phyloP scores from a whole-genome alignment of 305 asterid species.

The Plantago coronopus region DNA sequence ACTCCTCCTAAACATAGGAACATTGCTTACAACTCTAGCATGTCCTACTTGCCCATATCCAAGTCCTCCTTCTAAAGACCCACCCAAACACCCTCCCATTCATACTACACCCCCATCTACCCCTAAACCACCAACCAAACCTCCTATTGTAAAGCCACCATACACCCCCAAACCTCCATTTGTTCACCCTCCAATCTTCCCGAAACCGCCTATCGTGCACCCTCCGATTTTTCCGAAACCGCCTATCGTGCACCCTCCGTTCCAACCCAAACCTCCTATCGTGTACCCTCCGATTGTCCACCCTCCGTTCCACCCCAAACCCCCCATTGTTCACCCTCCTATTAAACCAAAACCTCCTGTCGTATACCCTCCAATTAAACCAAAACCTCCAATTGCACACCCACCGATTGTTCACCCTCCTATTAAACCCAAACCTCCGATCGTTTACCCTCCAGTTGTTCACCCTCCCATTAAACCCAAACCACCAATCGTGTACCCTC shows the following conservation, averaged over 20 bases:
- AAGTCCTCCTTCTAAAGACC: slow-evolving; percentile 35
- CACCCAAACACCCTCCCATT: slow-evolving; percentile 23
- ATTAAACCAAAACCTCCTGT: background rate
- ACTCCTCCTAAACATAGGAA: slow-evolving; percentile 43
- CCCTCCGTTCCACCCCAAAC: slow-evolving; percentile 21
- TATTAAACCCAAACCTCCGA: slow-evolving; percentile 21
- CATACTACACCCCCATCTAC: slow-evolving; percentile 5
- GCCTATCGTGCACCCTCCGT: slow-evolving; percentile 22
- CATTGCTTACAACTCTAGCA: slow-evolving; percentile 40
- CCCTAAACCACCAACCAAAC: slow-evolving; percentile 1
- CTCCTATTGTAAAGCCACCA: slow-evolving; percentile 21
- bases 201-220: slow-evolving; percentile 19
- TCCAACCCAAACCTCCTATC: slow-evolving; percentile 28
- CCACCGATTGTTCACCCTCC: slow-evolving; percentile 11
- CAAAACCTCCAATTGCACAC: slow-evolving; percentile 16
- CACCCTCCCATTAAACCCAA: background rate
- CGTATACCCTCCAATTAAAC: background rate
- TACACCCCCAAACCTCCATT: slow-evolving; percentile 9
- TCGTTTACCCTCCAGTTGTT: slow-evolving; percentile 3
- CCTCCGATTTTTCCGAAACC: slow-evolving; percentile 22
- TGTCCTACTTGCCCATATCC: slow-evolving; percentile 52
- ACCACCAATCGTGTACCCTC: slow-evolving; percentile 29
- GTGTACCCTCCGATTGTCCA: slow-evolving; percentile 29
- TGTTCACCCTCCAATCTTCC: slow-evolving; percentile 17
- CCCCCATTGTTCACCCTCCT: slow-evolving; percentile 16